Percentiles rank a stretch among this genome's conserved stretches.
Evolutionary conservation across 2,329 filamentous ascomycete species (phyloP).

Genomic region (Aureobasidium melanogenum): DNA sequence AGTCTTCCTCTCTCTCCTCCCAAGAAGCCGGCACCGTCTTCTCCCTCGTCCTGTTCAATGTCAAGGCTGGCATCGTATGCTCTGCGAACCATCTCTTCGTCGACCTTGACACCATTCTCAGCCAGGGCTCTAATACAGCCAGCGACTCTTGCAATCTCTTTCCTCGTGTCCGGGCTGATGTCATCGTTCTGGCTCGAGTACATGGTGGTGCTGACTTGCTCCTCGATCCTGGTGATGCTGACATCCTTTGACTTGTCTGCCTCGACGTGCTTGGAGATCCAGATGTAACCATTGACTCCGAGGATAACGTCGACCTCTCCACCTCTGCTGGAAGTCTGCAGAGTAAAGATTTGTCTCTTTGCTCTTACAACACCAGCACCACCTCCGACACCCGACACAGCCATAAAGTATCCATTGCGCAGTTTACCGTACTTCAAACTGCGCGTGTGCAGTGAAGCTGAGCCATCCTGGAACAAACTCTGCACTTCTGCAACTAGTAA

Average conservation of each 20-base stretch:
- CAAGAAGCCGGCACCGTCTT: slow-evolving; percentile 37
- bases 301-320: slow-evolving; percentile 76
- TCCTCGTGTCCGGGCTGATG: slow-evolving; percentile 66
- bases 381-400: slow-evolving; percentile 71
- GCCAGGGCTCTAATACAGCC: slow-evolving; percentile 77
- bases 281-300: slow-evolving; percentile 95
- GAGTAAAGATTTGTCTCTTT: slow-evolving; percentile 79
- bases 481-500: slow-evolving; percentile 93
- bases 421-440: slow-evolving; percentile 91
- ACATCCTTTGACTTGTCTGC: slow-evolving; percentile 43
- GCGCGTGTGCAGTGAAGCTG: slow-evolving; percentile 80
- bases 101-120: slow-evolving; percentile 72
- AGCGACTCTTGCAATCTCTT: slow-evolving; percentile 77
- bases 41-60: slow-evolving; percentile 53
- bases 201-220: slow-evolving; percentile 72
- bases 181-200: slow-evolving; percentile 94
- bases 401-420: slow-evolving; percentile 82
- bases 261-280: slow-evolving; percentile 78
- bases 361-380: slow-evolving; percentile 71
- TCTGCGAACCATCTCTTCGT: slow-evolving; percentile 77
- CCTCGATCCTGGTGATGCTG: slow-evolving; percentile 76
- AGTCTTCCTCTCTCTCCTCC: slow-evolving; percentile 29
- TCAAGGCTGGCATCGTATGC: slow-evolving; percentile 79
- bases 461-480: slow-evolving; percentile 74
- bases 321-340: slow-evolving; percentile 51